These are phyloP conservation scores for Ophiostoma pallidulum DNA, from an alignment of 2,329 filamentous ascomycete genomes.

Conservation along the genomic window DNA sequence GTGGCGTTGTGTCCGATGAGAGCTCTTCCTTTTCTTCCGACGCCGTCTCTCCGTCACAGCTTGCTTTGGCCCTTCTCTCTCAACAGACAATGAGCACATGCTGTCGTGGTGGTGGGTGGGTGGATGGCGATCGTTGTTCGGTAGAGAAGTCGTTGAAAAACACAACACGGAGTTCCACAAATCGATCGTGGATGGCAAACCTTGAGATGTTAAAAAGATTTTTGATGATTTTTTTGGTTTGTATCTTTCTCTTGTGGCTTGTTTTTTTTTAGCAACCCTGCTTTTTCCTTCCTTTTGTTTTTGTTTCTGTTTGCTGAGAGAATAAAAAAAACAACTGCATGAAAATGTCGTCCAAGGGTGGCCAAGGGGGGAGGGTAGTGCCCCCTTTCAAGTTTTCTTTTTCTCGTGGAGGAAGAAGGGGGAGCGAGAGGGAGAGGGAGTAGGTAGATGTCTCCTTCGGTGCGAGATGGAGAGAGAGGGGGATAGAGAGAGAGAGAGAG, in stretches of 20 bases:
- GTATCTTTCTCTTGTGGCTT: constrained; percentile 1
- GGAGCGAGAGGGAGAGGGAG: not conserved
- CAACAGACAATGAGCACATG: too few species aligned
- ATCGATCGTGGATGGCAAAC: too few species aligned
- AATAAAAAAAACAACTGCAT: not conserved
- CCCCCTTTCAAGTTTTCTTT: not conserved
- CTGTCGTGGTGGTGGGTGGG: too few species aligned
- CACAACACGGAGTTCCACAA: too few species aligned
- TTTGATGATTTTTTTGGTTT: constrained; percentile 13
- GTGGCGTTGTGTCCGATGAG: not conserved
- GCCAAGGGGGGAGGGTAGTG: not conserved
- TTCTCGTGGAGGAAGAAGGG: constrained; percentile 3
- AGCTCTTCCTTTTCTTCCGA: not conserved
- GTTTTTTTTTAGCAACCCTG: not conserved
- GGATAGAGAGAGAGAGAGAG: not conserved
- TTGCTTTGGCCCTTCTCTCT: too few species aligned
- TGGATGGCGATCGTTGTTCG: too few species aligned
- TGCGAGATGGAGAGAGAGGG: not conserved
- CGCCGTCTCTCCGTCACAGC: not conserved
- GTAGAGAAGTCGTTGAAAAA: too few species aligned
- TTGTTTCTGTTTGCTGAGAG: constrained; percentile 4
- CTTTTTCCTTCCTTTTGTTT: constrained; percentile 9
- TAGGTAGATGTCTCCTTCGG: not conserved
- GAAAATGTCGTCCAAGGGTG: constrained; percentile 1
- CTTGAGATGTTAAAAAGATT: constrained; percentile 3